phyloP scores from a whole-genome alignment of 2,329 filamentous ascomycete species.

The Colletotrichum costaricense region DNA sequence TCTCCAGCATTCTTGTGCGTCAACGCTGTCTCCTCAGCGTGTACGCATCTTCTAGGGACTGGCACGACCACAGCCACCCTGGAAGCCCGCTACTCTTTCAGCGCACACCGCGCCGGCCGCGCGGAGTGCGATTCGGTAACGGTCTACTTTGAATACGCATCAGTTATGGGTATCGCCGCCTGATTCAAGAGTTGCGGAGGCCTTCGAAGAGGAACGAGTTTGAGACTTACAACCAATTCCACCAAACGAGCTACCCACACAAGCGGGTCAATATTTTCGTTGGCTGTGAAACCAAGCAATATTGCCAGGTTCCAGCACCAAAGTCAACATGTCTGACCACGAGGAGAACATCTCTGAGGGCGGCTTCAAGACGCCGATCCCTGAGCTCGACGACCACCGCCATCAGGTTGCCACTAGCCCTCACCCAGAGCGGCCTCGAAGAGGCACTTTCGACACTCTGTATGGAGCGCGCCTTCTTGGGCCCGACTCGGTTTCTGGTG shows the following conservation, averaged over 20 bases:
- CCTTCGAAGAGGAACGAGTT: constrained; percentile 25
- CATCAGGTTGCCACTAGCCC: constrained; percentile 72
- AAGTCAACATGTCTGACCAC: constrained; percentile 74
- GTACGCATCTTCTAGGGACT: not conserved
- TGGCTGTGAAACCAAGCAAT: not conserved
- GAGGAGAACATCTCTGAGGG: constrained; percentile 69
- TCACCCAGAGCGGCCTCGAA: constrained; percentile 69
- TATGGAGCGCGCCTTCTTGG: constrained; percentile 64
- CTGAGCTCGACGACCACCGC: constrained; percentile 90
- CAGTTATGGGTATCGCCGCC: constrained; percentile 34
- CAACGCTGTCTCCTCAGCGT: constrained; percentile 8
- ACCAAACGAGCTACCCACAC: not conserved
- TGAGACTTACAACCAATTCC: constrained; percentile 1
- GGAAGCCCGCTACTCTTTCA: constrained; percentile 20
- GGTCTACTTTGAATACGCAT: constrained; percentile 15
- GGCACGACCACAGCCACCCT: not conserved
- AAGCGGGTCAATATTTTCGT: not conserved
- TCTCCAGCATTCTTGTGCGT: not conserved
- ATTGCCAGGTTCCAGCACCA: constrained; percentile 42
- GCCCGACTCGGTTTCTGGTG: constrained; percentile 40
- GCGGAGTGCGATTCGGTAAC: constrained; percentile 28
- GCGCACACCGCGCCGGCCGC: constrained; percentile 34
- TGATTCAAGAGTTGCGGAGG: constrained; percentile 33
- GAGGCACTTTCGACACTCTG: constrained; percentile 80
- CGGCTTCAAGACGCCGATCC: constrained; percentile 79